Conservation (phyloP, 345 rosid genomes). For the Eucalyptus pauciflora region DNA sequence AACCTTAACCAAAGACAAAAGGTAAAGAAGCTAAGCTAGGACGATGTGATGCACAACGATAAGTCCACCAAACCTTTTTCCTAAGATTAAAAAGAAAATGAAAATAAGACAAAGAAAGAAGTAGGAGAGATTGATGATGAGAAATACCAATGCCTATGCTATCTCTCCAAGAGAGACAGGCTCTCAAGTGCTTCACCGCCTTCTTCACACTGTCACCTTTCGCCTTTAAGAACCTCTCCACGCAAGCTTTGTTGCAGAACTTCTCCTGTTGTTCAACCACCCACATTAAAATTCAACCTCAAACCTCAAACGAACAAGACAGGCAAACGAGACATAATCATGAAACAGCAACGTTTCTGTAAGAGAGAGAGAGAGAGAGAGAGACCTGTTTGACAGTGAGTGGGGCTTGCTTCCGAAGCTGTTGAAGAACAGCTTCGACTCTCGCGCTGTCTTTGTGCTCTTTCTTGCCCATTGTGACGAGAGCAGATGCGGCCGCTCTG, state of each 20-base stretch:
- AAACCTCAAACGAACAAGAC: neutral
- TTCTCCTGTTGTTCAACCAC: conserved; percentile 60
- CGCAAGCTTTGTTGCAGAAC: conserved; percentile 75
- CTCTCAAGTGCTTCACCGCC: conserved; percentile 63
- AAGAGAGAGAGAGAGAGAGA: neutral
- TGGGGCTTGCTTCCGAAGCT: conserved; percentile 59
- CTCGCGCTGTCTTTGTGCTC: conserved; percentile 21
- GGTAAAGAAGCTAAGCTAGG: neutral
- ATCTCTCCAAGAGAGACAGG: conserved; percentile 93
- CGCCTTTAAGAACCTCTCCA: conserved; percentile 63
- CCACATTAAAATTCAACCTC: neutral
- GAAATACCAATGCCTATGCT: conserved; percentile 48
- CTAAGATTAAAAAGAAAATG: neutral
- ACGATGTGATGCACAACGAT: neutral
- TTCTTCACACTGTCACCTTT: conserved; percentile 81
- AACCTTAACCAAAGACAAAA: conserved; percentile 11
- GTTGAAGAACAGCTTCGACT: conserved; percentile 58
- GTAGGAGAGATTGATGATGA: neutral
- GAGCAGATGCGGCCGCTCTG: neutral
- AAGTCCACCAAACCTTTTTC: neutral
- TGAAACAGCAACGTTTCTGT: neutral
- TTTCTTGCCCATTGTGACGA: conserved; percentile 55
- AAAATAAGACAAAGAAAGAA: neutral
- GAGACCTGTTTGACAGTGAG: conserved; percentile 76
- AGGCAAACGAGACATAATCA: neutral